Base-by-base conservation (phyloP, 2,329 filamentous ascomycete genomes). In the Macrophomina pseudophaseolina region DNA sequence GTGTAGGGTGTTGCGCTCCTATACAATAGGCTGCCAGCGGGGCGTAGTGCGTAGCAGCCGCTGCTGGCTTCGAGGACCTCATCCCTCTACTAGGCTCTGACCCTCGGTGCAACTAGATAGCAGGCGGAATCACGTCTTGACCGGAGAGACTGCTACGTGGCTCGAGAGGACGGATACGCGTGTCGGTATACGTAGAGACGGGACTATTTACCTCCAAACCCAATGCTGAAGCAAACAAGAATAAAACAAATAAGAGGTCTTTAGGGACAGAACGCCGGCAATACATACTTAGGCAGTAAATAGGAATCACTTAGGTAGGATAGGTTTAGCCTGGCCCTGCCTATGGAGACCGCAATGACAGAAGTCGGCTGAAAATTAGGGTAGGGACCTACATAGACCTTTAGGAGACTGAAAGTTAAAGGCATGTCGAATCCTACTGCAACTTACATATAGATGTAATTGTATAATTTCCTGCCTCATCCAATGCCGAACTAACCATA, bases 141-240 rank as follows among this genome's bases (percentile, higher is more conserved):
- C 49, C 49, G 49, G 49, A 52, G 49, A 52, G 49, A 52, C 49
- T 52, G 14, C 49, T 52, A 52, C 18, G 49, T 52, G n/a, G 49
- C 49, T 52, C 49, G 49, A 52, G 49, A 52, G 49, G 30, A 52
- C n/a, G n/a, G n/a, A 52, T 52, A 28, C 49, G 49, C 49, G 49
- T 52, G 14, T 52, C 18, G 49, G 49, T 52, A 52, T 52, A 52
- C 30, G 30, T 52, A 52, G 49, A 52, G 49, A 52, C 49, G 49
- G 49, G 40, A 49, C 46, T 49, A 14, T 49, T 49, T 18, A 18
- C 46, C 46, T 49, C 46, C n/a, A 49, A 28, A 49, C 40, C n/a
- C 12, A 44, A 44, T 14, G 40, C 40, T 44, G 12, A 44, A 44
- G 9, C 12, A 44, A 44, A 44, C 8, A 14, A 44, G 5, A 44